Evolutionary conservation across 1,284 basidiomycete genomes (phyloP), one percentile per base, ranked within the genome.

Genomic region (Ustilago esculenta): DNA sequence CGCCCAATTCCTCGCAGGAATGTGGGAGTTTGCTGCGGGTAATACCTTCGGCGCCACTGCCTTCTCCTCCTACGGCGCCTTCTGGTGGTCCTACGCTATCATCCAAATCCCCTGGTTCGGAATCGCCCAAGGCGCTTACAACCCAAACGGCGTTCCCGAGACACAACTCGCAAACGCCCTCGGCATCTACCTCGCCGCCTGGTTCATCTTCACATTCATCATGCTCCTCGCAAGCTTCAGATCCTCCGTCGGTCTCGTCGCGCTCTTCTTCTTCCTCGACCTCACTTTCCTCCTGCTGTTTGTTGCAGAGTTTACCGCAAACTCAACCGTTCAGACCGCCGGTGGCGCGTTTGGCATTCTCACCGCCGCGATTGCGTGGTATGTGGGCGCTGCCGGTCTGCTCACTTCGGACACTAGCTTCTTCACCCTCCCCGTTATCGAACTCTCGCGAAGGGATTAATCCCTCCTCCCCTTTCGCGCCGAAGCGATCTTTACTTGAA

Each of bases 221-320:
- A 57, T 76, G 63, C 41, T 76, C 14, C 23, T 75, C 14, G 73
- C 72, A 24, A 71, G 68, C 9, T 65, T 79, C 56, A 53, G 76
- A 17, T 73, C 73, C 4, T 73, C 70, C 10, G 64, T 77, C 15
- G 77, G 63, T 18, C 60, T 81, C 30, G 73, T 88, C 37, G 75
- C 85, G 3, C 85, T 95, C 24, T 90, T 97, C 84, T 85, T 87
- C 80, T 88, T 87, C 84, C 86, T 96, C 5, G 85, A 87, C 25
- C 66, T 86, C 32, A 85, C 84, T 10, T 86, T 86, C 81, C 76
- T 84, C 47, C 61, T 85, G 1, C 70, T 74, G 44, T 84, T 67
- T 59, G 69, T 82, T 25, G 54, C 64, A 20, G 70, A 76, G 40
- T 51, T 79, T 20, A 66, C 73, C 37, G 75, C 68, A 5, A 68